phyloP scores from a whole-genome alignment of 108 stramenopile species.

The Craspedostauros australis region DNA sequence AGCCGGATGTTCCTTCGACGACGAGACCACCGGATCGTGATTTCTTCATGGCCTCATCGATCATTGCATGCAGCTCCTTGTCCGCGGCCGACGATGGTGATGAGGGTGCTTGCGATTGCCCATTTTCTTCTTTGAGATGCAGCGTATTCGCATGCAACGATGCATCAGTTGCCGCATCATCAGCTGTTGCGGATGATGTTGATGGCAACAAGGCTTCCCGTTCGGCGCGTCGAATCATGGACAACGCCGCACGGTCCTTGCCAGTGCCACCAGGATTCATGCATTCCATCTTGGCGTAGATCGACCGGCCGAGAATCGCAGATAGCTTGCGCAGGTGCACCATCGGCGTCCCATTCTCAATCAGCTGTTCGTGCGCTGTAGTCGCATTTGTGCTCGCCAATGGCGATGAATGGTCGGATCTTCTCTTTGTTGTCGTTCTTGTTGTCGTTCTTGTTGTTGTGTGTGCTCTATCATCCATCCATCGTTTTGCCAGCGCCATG shows the following conservation, averaged over 20 bases:
- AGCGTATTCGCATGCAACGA: conserved; percentile 1
- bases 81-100: too few species aligned
- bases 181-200: conserved; percentile 6
- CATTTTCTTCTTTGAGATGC: conserved; percentile 16
- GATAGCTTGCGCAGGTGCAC: conserved; percentile 26
- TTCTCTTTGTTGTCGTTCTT: too few species aligned
- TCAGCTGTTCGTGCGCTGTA: conserved; percentile 39
- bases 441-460: too few species aligned
- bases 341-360: conserved; percentile 35
- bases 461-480: too few species aligned
- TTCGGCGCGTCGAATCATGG: conserved; percentile 82
- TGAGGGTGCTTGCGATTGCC: not conserved
- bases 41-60: conserved; percentile 27
- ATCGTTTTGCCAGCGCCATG: too few species aligned
- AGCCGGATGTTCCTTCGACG: conserved; percentile 94
- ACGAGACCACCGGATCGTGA: conserved; percentile 75
- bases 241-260: conserved; percentile 87
- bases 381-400: too few species aligned
- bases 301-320: conserved; percentile 29
- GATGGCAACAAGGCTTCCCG: conserved; percentile 42
- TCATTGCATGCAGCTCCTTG: conserved; percentile 10
- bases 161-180: not conserved
- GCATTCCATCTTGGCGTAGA: conserved; percentile 78
- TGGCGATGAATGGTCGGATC: too few species aligned
- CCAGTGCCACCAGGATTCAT: conserved; percentile 89